A percentile compares a stretch with the other conserved stretches of the same genome.
Evolutionary conservation across 306 rosid species (phyloP).

Genomic region (Fragaria ananassa): DNA sequence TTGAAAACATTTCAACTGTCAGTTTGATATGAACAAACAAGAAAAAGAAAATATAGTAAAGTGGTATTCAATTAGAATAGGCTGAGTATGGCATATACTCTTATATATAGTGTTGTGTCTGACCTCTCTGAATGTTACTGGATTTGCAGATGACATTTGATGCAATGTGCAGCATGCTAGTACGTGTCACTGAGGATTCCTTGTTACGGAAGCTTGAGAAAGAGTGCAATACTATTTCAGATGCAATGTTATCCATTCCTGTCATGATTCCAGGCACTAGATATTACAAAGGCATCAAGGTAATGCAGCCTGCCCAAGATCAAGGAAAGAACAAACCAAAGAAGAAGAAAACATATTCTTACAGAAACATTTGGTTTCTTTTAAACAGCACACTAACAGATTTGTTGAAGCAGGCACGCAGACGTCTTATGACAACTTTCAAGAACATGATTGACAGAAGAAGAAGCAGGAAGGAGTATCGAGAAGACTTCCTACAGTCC

Average conservation of each 20-base stretch:
- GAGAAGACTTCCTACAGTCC: constrained; percentile 55
- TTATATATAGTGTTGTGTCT: neutral
- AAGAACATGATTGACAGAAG: constrained; percentile 45
- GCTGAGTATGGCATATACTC: neutral
- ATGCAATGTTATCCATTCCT: constrained; percentile 62
- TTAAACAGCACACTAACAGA: constrained; percentile 10
- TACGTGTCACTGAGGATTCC: constrained; percentile 56
- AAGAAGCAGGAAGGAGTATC: constrained; percentile 45
- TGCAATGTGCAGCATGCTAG: constrained; percentile 67
- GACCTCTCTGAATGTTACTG: constrained; percentile 23
- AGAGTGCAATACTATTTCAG: constrained; percentile 46
- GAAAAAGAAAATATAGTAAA: too few relatives aligned
- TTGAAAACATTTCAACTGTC: neutral
- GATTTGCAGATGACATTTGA: constrained; percentile 52
- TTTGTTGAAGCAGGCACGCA: constrained; percentile 50
- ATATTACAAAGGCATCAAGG: constrained; percentile 69
- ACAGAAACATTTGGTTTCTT: neutral
- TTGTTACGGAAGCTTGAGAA: constrained; percentile 45
- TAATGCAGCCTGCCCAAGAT: constrained; percentile 6
- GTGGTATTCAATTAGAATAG: neutral
- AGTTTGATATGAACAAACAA: neutral
- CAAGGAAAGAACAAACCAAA: neutral
- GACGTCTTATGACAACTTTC: constrained; percentile 51
- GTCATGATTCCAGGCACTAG: constrained; percentile 66
- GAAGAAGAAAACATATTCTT: neutral